Evolutionary conservation across 768 basidiomycete genomes (phyloP).

Genomic region (Mycena rosella): DNA sequence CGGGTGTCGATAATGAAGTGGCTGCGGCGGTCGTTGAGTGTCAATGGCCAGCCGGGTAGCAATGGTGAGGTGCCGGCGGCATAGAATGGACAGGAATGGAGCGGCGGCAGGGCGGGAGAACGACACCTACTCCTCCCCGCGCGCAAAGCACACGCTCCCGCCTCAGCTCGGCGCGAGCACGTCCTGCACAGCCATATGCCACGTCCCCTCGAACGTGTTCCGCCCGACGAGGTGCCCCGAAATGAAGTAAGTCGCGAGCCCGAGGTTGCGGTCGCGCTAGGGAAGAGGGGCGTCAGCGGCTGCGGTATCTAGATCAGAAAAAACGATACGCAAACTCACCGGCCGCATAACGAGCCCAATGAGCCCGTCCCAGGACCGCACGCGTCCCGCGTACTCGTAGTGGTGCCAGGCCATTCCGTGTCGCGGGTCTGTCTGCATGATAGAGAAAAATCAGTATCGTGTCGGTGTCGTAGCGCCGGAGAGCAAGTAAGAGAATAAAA

Average conservation of each 20-base stretch:
- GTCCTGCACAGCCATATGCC: constrained; percentile 34
- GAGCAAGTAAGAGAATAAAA: no score
- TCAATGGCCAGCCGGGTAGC: no score
- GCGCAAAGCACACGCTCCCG: constrained; percentile 32
- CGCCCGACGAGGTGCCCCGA: constrained; percentile 31
- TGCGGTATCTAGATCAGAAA: no score
- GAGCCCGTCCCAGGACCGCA: constrained; percentile 56
- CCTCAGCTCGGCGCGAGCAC: no score
- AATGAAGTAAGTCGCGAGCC: constrained; percentile 33
- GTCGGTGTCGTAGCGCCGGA: background rate
- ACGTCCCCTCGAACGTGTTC: constrained; percentile 34
- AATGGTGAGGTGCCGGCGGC: no score
- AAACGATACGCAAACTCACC: constrained; percentile 32
- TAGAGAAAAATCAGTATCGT: background rate
- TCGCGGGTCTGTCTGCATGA: constrained; percentile 53
- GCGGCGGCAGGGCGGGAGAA: no score
- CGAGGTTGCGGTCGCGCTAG: constrained; percentile 34
- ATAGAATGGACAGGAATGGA: no score
- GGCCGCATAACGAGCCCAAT: constrained; percentile 52
- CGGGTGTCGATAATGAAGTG: no score
- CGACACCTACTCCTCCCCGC: constrained; percentile 26
- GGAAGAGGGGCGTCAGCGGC: background rate
- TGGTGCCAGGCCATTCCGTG: constrained; percentile 54
- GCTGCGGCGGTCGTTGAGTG: no score
- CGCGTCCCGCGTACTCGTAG: constrained; percentile 51